A percentile compares a stretch with the other conserved stretches of the same genome.
These are phyloP conservation scores for Wickerhamomyces canadensis DNA, from an alignment of 805 yeast species.

Conservation along the genomic window DNA sequence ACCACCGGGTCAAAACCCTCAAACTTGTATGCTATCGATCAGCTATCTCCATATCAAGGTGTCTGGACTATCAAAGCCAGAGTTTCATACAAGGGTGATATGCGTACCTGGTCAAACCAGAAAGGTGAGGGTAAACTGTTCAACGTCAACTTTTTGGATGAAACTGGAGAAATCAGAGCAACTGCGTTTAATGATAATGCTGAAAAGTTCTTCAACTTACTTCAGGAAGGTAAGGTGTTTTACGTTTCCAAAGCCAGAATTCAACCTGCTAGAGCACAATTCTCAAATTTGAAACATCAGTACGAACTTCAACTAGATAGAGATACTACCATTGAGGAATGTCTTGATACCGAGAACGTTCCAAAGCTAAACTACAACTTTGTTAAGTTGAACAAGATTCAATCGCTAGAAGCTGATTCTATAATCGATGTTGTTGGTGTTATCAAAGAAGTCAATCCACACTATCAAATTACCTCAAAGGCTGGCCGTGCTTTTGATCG, in stretches of 20 bases:
- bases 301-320: slow-evolving; percentile 81
- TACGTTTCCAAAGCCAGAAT: slow-evolving; percentile 78
- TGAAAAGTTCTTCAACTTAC: slow-evolving; percentile 64
- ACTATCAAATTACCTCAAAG: slow-evolving; percentile 75
- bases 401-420: slow-evolving; percentile 62
- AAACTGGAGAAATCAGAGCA: slow-evolving; percentile 93
- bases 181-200: slow-evolving; percentile 90
- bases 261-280: slow-evolving; percentile 79
- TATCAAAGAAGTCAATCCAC: slow-evolving; percentile 68
- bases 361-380: slow-evolving; percentile 80
- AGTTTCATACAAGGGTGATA: slow-evolving; percentile 80
- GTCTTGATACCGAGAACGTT: slow-evolving; percentile 55
- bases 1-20: slow-evolving; percentile 28
- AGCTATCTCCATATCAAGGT: slow-evolving; percentile 85
- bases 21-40: slow-evolving; percentile 69
- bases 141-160: slow-evolving; percentile 83
- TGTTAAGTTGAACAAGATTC: slow-evolving; percentile 60
- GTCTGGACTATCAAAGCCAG: slow-evolving; percentile 92
- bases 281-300: slow-evolving; percentile 77
- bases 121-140: slow-evolving; percentile 89
- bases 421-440: slow-evolving; percentile 86
- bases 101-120: slow-evolving; percentile 81
- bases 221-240: slow-evolving; percentile 88
- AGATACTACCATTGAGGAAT: slow-evolving; percentile 70
- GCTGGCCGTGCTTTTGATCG: slow-evolving; percentile 91